phyloP scores from a whole-genome alignment of 805 yeast species.

The Pichia heedii region DNA sequence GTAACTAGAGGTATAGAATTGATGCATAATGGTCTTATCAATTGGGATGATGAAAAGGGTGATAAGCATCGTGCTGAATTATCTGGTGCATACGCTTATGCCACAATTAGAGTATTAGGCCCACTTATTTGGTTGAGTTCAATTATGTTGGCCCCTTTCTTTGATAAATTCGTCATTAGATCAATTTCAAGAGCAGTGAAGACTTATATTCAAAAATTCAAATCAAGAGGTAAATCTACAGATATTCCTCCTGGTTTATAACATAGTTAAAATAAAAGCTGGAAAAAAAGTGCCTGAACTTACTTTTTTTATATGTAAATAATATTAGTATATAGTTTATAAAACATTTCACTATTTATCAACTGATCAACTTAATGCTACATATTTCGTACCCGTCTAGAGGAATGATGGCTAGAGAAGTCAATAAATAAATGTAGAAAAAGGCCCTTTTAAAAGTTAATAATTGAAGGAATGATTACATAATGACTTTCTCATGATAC shows the following conservation, averaged over 20 bases:
- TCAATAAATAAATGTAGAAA: no score
- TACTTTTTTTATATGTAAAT: no score
- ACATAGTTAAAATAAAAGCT: no score
- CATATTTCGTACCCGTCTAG: no score
- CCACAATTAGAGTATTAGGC: conserved; percentile 23
- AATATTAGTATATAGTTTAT: no score
- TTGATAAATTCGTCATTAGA: conserved; percentile 26
- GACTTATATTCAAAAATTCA: conserved; percentile 9
- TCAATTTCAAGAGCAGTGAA: conserved; percentile 21
- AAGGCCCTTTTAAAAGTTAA: no score
- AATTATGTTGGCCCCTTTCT: conserved; percentile 27
- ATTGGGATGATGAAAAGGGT: conserved; percentile 20
- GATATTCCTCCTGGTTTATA: conserved; percentile 3
- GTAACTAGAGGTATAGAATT: conserved; percentile 38
- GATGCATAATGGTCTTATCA: conserved; percentile 31
- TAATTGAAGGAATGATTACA: no score
- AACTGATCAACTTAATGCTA: no score
- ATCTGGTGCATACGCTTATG: conserved; percentile 32
- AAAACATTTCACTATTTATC: no score
- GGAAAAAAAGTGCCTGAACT: no score
- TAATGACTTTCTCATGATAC: no score
- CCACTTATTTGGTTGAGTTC: conserved; percentile 24
- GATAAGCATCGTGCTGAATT: conserved; percentile 20
- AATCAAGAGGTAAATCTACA: background rate
- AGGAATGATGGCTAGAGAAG: no score